Base-by-base conservation (phyloP, 2,329 filamentous ascomycete species). In the Coniochaeta sp. region DNA sequence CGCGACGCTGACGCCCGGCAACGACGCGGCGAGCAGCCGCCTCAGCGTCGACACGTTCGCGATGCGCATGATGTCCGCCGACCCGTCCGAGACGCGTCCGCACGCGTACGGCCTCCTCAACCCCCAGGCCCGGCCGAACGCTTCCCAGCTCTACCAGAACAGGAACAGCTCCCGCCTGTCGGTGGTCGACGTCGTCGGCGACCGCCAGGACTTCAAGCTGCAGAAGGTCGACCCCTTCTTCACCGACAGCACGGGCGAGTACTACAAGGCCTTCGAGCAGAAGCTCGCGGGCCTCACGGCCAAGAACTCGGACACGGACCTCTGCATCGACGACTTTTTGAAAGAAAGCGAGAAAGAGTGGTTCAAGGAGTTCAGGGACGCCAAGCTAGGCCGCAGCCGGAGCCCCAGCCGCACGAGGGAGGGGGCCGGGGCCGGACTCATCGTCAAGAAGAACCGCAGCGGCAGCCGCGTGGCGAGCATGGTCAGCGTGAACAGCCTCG, bases 221-320 rank as follows among this genome's bases (percentile, higher is more conserved):
- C 86, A 89, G 67, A 85, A 87, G 60, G 83, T 89, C 0, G 84
- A 86, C 64, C 86, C 85, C 2, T 86, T 84, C 73, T 89, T 89
- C 73, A 88, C 82, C 6, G 86, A 89, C 67, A 80, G 81, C 55
- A 84, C 79, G 36, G 85, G 84, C 34, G 77, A 85, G 62, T 89
- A 85, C 69, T 85, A 82, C 63, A 76, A 76, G 62, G 77, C 74
- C 1, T 88, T 87, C 63, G 81, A 83, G 60, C 78, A 80, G 69
- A 82, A 78, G 66, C 77, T 88, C 1, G 79, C 83, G 34, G 70
- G 72, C 2, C 73, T 89, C 17, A 71, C 67, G 54, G 83, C 81
- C 9, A 76, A 79, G 62, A 86, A 81, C 62, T 87, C 84, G 0
- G 79, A 83, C 62, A 78, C 74, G 1, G 75, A 81, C 34, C 74